These are phyloP conservation scores for Elaphomyces granulatus DNA, from an alignment of 495 filamentous ascomycete genomes.

Conservation along the genomic window DNA sequence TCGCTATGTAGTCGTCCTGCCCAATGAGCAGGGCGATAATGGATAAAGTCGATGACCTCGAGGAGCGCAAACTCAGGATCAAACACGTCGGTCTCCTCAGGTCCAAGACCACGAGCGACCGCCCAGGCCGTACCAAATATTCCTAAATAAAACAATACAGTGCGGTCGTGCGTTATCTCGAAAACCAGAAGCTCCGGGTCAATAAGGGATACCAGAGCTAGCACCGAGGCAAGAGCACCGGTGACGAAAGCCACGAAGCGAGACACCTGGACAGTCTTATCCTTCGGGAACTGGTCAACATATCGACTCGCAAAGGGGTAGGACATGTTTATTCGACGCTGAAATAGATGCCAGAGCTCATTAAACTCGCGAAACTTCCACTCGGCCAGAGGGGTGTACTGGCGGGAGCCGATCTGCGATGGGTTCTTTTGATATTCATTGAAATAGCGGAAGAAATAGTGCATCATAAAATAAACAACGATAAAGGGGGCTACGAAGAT, in stretches of 20 bases:
- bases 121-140: conserved; percentile 68
- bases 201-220: conserved; percentile 63
- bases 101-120: conserved; percentile 60
- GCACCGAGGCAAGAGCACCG: conserved; percentile 70
- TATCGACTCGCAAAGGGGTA: conserved; percentile 86
- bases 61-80: conserved; percentile 80
- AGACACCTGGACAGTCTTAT: conserved; percentile 71
- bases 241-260: conserved; percentile 76
- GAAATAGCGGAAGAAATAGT: conserved; percentile 87
- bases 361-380: conserved; percentile 99
- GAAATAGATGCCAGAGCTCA: conserved; percentile 82
- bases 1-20: conserved; percentile 76
- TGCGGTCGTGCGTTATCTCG: conserved; percentile 74
- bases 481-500: conserved; percentile 73
- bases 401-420: conserved; percentile 61
- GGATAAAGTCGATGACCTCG: conserved; percentile 81
- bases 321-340: conserved; percentile 82
- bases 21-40: conserved; percentile 81
- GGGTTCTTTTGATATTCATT: conserved; percentile 93
- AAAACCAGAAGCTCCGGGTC: conserved; percentile 84
- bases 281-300: conserved; percentile 91
- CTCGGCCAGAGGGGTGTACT: conserved; percentile 84
- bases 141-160: conserved; percentile 66
- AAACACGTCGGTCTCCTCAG: conserved; percentile 78
- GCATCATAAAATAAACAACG: conserved; percentile 63